Evolutionary conservation across 2,329 filamentous ascomycete genomes (phyloP).

Genomic region (Colletotrichum phormii): DNA sequence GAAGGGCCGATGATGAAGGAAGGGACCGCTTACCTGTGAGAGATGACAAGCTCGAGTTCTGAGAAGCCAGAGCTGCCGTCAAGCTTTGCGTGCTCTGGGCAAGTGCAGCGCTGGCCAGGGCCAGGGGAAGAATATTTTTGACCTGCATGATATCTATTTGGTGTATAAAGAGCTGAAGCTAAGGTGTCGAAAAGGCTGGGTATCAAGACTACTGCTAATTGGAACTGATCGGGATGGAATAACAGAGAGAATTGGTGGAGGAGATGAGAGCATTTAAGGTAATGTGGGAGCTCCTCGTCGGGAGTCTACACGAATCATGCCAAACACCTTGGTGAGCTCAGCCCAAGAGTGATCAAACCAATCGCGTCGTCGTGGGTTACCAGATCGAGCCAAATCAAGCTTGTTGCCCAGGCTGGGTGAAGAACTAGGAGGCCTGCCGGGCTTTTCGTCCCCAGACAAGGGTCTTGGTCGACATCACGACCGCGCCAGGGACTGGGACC

Average conservation of each 20-base stretch:
- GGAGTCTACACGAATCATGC: conserved; percentile 2
- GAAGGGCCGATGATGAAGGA: background rate
- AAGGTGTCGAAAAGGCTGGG: background rate
- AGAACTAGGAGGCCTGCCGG: conserved; percentile 1
- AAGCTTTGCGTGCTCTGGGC: conserved; percentile 39
- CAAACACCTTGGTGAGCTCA: background rate
- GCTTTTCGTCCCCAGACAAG: conserved; percentile 15
- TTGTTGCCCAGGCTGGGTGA: conserved; percentile 13
- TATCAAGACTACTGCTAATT: background rate
- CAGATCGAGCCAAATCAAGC: conserved; percentile 23
- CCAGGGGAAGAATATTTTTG: conserved; percentile 33
- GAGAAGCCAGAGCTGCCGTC: conserved; percentile 40
- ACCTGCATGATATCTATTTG: conserved; percentile 23
- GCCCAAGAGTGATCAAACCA: background rate
- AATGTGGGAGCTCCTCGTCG: background rate
- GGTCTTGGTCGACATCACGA: conserved; percentile 34
- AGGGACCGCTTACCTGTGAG: conserved; percentile 37
- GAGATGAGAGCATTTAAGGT: conserved; percentile 25
- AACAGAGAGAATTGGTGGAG: background rate
- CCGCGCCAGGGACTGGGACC: conserved; percentile 22
- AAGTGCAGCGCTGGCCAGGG: conserved; percentile 39
- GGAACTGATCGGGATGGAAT: no score
- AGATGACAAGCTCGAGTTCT: conserved; percentile 44
- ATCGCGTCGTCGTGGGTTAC: conserved; percentile 12
- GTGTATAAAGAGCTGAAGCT: background rate